Evolutionary conservation across 768 basidiomycete species (phyloP), one percentile per base, ranked within the genome.

Genomic region (Lactifluus rugatus): DNA sequence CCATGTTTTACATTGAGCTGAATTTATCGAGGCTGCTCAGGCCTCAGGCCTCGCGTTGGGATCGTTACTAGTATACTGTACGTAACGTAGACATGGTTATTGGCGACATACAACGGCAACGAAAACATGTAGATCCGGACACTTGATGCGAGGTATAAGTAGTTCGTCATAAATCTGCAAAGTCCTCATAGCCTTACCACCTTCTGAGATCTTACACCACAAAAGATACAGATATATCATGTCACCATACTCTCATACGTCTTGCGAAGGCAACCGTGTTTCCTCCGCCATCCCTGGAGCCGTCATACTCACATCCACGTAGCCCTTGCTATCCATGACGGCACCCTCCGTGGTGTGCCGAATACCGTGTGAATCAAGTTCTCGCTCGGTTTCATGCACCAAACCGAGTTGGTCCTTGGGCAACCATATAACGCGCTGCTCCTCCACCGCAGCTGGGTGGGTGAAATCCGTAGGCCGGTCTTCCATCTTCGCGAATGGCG

Each of bases 341-440:
- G 86, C 85, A 51, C 78, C 75, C 57, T 71, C 67, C 36, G 69
- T 69, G 25, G 67, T 79, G 21, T 76, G 80, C 58, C 73, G 66
- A 28, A 91, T 78, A 2, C 81, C 84, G 5, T 67, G 70, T 26
- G 74, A 75, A 60, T 65, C 67, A 68, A 84, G 84, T 61, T 71
- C 80, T 60, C 72, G 68, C 62, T 79, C 81, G 73, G 90, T 89
- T 56, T 76, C 81, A 60, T 80, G 80, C 37, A 77, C 81, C 54
- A 92, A 66, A 9, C 84, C 83, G n/a, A 81, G 72, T 23, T 70
- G 64, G 68, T 98, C 95, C 39, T 73, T 71, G 21, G 95, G 90
- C 54, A 97, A 70, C 95, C 95, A 98, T 32, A 97, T 74, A 5
- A 82, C 76, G 61, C 84, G 77, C 71, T 93, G 89, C 48, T 87